Percentiles rank a stretch among this genome's conserved stretches.
phyloP scores from a whole-genome alignment of 768 basidiomycete genomes.

The Boletellus ananiceps region DNA sequence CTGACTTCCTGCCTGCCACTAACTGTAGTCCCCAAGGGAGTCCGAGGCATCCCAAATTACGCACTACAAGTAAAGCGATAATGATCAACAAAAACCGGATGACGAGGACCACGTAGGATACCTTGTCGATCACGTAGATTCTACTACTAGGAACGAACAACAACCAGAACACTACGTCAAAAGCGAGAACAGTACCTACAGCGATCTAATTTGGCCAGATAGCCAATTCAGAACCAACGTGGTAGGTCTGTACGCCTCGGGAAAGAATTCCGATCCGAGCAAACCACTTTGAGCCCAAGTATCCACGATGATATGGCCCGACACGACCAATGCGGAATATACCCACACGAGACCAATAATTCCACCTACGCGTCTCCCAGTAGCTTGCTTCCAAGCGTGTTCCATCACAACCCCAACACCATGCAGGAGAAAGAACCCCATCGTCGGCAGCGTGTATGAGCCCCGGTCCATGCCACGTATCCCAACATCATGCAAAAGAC shows the following conservation, averaged over 20 bases:
- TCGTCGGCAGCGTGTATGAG: constrained; percentile 38
- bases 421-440: constrained; percentile 55
- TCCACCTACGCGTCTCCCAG: constrained; percentile 47
- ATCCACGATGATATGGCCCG: constrained; percentile 48
- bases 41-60: no score
- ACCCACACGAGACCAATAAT: constrained; percentile 51
- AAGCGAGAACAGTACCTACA: background rate
- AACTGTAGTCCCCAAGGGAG: no score
- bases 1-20: no score
- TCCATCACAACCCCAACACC: constrained; percentile 52
- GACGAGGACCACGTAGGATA: no score
- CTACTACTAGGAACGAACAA: no score
- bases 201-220: background rate
- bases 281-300: constrained; percentile 28
- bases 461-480: constrained; percentile 57
- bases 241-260: constrained; percentile 19
- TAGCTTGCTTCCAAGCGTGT: constrained; percentile 38
- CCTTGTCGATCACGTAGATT: no score
- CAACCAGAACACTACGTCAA: background rate
- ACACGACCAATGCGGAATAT: constrained; percentile 40
- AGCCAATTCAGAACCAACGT: constrained; percentile 14
- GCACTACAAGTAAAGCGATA: no score
- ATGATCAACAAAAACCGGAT: no score
- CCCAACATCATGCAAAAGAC: constrained; percentile 54
- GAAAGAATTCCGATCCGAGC: constrained; percentile 11